Evolutionary conservation across 2,329 filamentous ascomycete species (phyloP).

Genomic region (Lizonia empirigonia): DNA sequence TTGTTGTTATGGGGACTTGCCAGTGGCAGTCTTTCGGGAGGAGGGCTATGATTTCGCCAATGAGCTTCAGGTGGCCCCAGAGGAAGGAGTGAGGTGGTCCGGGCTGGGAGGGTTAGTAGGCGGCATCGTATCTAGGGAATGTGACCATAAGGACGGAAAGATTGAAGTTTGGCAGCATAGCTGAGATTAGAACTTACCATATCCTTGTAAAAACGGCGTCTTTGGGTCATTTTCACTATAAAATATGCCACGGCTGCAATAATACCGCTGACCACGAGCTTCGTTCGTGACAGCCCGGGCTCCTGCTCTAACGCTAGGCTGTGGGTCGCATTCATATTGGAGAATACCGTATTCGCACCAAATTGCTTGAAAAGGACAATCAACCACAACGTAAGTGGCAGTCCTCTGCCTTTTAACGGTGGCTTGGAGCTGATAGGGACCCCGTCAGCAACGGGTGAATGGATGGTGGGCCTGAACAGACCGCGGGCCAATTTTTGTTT

Average conservation of each 20-base stretch:
- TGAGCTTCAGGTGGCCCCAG: slow-evolving; percentile 50
- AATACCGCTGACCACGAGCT: slow-evolving; percentile 14
- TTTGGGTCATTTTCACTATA: slow-evolving; percentile 24
- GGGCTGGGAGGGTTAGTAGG: slow-evolving; percentile 31
- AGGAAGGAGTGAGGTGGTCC: slow-evolving; percentile 51
- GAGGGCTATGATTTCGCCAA: slow-evolving; percentile 42
- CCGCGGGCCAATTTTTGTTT: background rate
- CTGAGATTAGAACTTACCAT: slow-evolving; percentile 20
- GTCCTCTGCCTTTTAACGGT: background rate
- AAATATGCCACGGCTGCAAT: slow-evolving; percentile 27
- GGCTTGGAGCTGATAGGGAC: background rate
- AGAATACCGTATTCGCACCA: background rate
- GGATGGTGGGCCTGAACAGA: background rate
- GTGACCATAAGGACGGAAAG: background rate
- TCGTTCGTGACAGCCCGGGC: slow-evolving; percentile 20
- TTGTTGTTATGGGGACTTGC: slow-evolving; percentile 42
- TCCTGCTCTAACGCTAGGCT: slow-evolving; percentile 5
- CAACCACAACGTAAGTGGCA: background rate
- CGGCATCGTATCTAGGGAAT: background rate
- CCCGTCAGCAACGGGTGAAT: slow-evolving; percentile 5
- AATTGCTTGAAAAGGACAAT: background rate
- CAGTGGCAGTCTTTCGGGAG: slow-evolving; percentile 46
- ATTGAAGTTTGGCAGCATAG: background rate
- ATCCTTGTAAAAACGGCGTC: slow-evolving; percentile 32
- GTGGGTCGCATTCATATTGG: background rate